A percentile compares a stretch with the other conserved stretches of the same genome.
Evolutionary conservation across 2,329 filamentous ascomycete genomes (phyloP).

Genomic region (Pyrenophora tritici-repentis): DNA sequence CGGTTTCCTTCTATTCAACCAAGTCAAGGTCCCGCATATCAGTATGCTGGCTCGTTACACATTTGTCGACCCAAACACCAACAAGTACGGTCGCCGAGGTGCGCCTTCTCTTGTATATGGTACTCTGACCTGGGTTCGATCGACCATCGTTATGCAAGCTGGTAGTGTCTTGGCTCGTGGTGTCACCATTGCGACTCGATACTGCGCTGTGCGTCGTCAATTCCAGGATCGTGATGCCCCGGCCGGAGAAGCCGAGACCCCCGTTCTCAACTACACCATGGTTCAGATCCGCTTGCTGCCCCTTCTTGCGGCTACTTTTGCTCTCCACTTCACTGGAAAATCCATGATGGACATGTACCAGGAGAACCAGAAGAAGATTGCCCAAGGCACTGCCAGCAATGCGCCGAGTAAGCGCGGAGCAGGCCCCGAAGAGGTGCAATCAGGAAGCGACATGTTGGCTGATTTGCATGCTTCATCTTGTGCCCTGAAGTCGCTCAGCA

Average conservation of each 20-base stretch:
- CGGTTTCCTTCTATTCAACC: conserved; percentile 76
- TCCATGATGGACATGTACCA: conserved; percentile 76
- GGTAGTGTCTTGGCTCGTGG: conserved; percentile 73
- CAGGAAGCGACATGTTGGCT: conserved; percentile 70
- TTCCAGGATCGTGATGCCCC: conserved; percentile 75
- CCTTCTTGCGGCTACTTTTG: conserved; percentile 73
- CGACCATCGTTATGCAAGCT: conserved; percentile 73
- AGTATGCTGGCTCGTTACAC: conserved; percentile 76
- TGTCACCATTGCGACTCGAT: conserved; percentile 77
- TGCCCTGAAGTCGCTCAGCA: conserved; percentile 74
- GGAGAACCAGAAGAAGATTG: conserved; percentile 72
- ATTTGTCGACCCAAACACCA: conserved; percentile 68
- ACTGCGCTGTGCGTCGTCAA: conserved; percentile 74
- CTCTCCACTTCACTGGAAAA: conserved; percentile 78
- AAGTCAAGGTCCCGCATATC: conserved; percentile 74
- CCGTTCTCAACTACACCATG: conserved; percentile 81
- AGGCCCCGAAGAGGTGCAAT: conserved; percentile 69
- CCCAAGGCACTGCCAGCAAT: conserved; percentile 47
- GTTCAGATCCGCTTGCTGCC: conserved; percentile 76
- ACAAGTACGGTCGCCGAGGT: conserved; percentile 69
- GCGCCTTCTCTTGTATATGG: conserved; percentile 73
- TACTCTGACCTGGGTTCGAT: conserved; percentile 76
- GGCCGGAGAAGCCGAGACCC: conserved; percentile 67
- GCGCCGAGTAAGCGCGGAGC: conserved; percentile 55
- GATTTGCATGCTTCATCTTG: conserved; percentile 79